phyloP scores from a whole-genome alignment of 2,329 filamentous ascomycete genomes.

The Fusarium mundagurra region DNA sequence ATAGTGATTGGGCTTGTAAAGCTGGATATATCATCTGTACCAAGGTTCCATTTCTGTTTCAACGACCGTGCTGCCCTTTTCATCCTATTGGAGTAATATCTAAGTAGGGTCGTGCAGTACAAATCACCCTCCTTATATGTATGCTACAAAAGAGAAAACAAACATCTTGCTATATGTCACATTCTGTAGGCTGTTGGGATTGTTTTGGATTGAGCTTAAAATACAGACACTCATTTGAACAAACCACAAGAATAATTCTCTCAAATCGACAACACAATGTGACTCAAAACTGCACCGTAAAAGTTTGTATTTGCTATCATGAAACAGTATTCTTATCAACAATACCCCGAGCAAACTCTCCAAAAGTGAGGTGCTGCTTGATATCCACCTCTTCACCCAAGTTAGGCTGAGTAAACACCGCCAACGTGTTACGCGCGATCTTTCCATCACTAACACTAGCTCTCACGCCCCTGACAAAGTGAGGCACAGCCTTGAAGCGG shows the following conservation, averaged over 20 bases:
- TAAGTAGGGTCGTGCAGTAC: background rate
- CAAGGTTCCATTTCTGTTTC: background rate
- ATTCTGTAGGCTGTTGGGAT: background rate
- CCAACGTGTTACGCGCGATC: constrained; percentile 86
- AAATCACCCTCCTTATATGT: background rate
- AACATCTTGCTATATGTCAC: background rate
- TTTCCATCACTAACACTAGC: constrained; percentile 60
- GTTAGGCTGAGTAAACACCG: constrained; percentile 97
- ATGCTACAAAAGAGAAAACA: background rate
- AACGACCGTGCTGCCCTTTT: background rate
- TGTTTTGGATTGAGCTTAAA: background rate
- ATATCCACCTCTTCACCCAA: constrained; percentile 81
- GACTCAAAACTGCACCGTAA: background rate
- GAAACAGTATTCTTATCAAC: constrained; percentile 68
- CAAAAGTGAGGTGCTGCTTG: constrained; percentile 74
- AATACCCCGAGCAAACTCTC: constrained; percentile 74
- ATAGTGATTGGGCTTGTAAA: background rate
- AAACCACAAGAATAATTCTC: too few species aligned
- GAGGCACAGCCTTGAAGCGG: constrained; percentile 91
- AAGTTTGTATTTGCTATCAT: constrained; percentile 8
- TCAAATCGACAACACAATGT: too few species aligned
- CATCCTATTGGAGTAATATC: background rate
- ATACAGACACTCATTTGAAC: background rate
- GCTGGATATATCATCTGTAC: background rate
- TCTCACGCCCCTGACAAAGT: constrained; percentile 86